These are phyloP conservation scores for Acidomyces sp. DNA, from an alignment of 495 filamentous ascomycete genomes.

Conservation along the genomic window DNA sequence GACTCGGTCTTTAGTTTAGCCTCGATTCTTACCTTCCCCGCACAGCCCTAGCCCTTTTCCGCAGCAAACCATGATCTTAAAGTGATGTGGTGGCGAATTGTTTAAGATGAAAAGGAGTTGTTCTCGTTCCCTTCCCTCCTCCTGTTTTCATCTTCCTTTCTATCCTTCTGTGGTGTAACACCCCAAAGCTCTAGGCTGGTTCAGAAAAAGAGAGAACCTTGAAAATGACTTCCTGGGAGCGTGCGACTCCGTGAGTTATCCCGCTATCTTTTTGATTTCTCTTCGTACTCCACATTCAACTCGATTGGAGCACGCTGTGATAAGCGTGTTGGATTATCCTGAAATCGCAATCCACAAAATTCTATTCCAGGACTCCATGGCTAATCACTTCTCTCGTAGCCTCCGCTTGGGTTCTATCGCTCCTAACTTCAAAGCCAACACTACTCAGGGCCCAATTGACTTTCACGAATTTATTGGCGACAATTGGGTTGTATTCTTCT, in stretches of 20 bases:
- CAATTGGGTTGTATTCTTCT: constrained; percentile 73
- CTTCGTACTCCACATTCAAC: constrained; percentile 16
- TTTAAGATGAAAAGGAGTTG: not conserved
- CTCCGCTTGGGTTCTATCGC: constrained; percentile 47
- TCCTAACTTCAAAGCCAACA: constrained; percentile 53
- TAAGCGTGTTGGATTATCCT: no score
- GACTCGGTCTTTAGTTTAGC: no score
- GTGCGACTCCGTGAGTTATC: not conserved
- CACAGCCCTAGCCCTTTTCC: no score
- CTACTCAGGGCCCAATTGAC: constrained; percentile 66
- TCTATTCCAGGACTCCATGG: constrained; percentile 28
- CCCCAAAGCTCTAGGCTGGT: no score
- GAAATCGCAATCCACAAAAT: constrained; percentile 10
- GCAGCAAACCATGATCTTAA: no score
- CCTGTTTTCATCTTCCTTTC: no score
- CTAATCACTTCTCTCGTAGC: constrained; percentile 34
- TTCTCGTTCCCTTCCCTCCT: no score
- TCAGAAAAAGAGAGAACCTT: not conserved
- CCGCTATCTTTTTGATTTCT: not conserved
- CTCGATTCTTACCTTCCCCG: no score
- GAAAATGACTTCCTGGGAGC: not conserved
- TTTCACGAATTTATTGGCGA: constrained; percentile 95
- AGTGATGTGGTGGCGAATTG: not conserved
- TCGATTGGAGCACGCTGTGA: no score
- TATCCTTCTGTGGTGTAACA: no score